Evolutionary conservation across 176 grass and related monocot species (phyloP), one percentile per base, ranked within the genome.

Genomic region (Elaeis guineensis): DNA sequence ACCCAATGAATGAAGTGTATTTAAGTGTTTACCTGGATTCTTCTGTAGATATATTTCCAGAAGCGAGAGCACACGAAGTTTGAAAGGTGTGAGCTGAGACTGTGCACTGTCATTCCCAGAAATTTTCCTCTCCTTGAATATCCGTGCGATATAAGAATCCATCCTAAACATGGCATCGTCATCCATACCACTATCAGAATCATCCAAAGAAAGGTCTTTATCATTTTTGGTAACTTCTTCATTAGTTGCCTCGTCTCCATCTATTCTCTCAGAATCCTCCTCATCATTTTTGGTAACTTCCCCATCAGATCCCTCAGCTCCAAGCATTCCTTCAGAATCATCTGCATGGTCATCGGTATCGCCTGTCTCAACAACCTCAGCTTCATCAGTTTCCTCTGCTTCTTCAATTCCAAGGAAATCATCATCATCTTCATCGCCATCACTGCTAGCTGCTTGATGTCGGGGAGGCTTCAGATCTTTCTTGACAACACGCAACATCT

Each of bases 81-180:
- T 98, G 65, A 92, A 98, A 48, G 78, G 78, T 79, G 76, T 73
- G 32, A 98, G 80, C 78, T 92, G 87, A 22, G 93, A 80, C 55
- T 98, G 87, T 69, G 77, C 77, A 78, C 71, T 80, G 49, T 89
- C 84, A 73, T 69, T 98, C 17, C 81, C 79, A 65, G 87, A 84
- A 74, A 80, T 80, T 52, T 87, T 91, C 55, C 78, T 76, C 63
- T 92, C 84, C 74, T 89, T 92, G 81, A 97, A 97, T 71, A 97
- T 80, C 49, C 72, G 82, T 23, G 87, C 80, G 52, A 98, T 76
- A 39, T 98, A 92, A 57, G 87, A 85, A 66, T 98, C 93, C 66
- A 98, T 98, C 19, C 84, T 78, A 62, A 98, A 98, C 93, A 98
- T 98, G 58, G 93, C 93, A 65, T 98, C 93, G 30, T 98, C 93